Percentiles rank a stretch among this genome's conserved stretches.
Evolutionary conservation across 257 asterid species (phyloP).

Genomic region (Nicotiana noctiflora): DNA sequence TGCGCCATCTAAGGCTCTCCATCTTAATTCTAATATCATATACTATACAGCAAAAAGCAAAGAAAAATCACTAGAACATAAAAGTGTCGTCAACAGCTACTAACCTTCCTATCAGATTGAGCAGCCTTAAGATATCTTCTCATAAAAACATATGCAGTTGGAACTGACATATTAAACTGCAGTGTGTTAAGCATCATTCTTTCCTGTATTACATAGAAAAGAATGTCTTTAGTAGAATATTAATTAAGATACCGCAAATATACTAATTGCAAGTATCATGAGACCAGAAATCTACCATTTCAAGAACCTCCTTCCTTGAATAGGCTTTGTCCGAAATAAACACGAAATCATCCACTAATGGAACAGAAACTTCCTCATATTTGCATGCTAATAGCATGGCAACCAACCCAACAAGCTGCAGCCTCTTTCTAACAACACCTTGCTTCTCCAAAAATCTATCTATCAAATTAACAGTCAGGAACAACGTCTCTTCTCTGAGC

Average conservation of each 20-base stretch:
- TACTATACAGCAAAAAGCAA: no score
- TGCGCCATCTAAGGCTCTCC: no score
- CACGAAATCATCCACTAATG: conserved; percentile 77
- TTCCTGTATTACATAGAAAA: conserved; percentile 37
- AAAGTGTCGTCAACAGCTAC: background rate
- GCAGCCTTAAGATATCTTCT: conserved; percentile 87
- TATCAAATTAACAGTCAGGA: conserved; percentile 69
- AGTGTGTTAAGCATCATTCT: conserved; percentile 71
- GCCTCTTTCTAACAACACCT: conserved; percentile 65
- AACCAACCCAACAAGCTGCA: conserved; percentile 88
- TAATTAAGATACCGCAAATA: background rate
- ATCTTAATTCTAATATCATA: no score
- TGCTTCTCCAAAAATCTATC: conserved; percentile 80
- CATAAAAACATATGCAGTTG: conserved; percentile 84
- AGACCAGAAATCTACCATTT: conserved; percentile 45
- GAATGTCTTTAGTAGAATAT: background rate
- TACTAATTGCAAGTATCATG: background rate
- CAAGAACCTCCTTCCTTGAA: conserved; percentile 67
- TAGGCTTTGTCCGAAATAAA: conserved; percentile 91
- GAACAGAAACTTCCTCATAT: conserved; percentile 86
- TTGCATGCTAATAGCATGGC: conserved; percentile 94
- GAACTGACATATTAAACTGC: conserved; percentile 83
- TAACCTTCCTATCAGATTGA: conserved; percentile 71
- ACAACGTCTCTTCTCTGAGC: conserved; percentile 75
- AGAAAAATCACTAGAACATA: no score